Evolutionary conservation across 257 asterid species (phyloP).

Genomic region (Solanum acaule): DNA sequence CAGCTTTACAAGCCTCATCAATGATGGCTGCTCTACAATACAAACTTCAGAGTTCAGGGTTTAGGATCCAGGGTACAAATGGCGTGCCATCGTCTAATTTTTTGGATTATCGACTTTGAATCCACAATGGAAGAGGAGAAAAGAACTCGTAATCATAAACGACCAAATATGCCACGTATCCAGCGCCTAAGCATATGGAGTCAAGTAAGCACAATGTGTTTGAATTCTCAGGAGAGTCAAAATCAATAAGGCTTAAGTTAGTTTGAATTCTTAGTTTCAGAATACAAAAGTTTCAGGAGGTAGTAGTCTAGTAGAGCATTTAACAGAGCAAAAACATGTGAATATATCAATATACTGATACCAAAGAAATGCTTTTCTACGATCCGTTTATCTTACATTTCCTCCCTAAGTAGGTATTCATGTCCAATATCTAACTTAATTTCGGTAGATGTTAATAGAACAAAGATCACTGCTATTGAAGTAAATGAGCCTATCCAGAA

Average conservation of each 20-base stretch:
- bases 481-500: neutral
- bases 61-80: neutral
- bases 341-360: neutral
- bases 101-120: neutral
- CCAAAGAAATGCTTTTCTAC: neutral
- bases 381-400: neutral
- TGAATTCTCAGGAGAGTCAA: neutral
- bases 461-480: neutral
- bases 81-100: neutral
- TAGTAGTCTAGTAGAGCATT: neutral
- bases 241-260: neutral
- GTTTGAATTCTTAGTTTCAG: neutral
- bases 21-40: neutral
- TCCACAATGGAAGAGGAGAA: neutral
- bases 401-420: neutral
- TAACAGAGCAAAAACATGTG: neutral
- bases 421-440: neutral
- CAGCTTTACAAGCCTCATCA: neutral
- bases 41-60: neutral
- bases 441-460: neutral
- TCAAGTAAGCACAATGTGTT: neutral
- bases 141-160: constrained; percentile 13
- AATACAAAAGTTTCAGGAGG: neutral
- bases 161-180: constrained; percentile 61
- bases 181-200: constrained; percentile 47